A percentile compares a stretch with the other conserved stretches of the same genome.
Conservation (phyloP, 2,329 filamentous ascomycete genomes). For the Hypoxylon sp. region DNA sequence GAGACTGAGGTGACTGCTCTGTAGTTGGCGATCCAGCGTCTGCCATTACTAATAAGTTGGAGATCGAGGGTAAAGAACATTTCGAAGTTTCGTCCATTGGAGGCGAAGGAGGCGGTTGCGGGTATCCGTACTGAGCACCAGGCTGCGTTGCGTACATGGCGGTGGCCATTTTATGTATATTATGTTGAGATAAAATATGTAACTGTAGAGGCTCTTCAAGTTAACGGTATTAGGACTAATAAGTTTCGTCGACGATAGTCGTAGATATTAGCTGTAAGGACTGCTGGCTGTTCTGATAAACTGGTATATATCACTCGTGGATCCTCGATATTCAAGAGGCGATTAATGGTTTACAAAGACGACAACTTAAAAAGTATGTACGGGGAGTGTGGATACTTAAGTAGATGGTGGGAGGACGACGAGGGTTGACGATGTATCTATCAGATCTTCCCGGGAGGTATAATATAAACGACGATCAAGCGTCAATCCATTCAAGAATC, state of each 20-base stretch:
- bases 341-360: conserved; percentile 43
- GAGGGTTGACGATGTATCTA: conserved; percentile 60
- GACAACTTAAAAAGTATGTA: conserved; percentile 45
- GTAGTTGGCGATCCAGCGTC: conserved; percentile 75
- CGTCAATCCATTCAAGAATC: conserved; percentile 66
- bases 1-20: conserved; percentile 67
- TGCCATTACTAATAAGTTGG: conserved; percentile 86
- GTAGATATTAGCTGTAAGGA: conserved; percentile 36
- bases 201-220: conserved; percentile 36
- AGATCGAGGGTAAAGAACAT: conserved; percentile 93
- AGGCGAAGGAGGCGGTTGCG: conserved; percentile 79
- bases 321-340: conserved; percentile 35
- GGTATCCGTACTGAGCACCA: conserved; percentile 67
- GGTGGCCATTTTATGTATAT: conserved; percentile 60
- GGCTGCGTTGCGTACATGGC: conserved; percentile 64
- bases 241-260: conserved; percentile 41
- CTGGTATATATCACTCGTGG: conserved; percentile 30
- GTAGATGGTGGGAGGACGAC: conserved; percentile 58
- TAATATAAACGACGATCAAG: conserved; percentile 65
- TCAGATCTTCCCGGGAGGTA: conserved; percentile 65
- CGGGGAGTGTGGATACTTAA: conserved; percentile 61
- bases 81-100: conserved; percentile 81
- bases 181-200: conserved; percentile 46
- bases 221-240: conserved; percentile 39
- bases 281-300: conserved; percentile 19